phyloP scores from a whole-genome alignment of 2,329 filamentous ascomycete species.

The Fusarium tuaranense region DNA sequence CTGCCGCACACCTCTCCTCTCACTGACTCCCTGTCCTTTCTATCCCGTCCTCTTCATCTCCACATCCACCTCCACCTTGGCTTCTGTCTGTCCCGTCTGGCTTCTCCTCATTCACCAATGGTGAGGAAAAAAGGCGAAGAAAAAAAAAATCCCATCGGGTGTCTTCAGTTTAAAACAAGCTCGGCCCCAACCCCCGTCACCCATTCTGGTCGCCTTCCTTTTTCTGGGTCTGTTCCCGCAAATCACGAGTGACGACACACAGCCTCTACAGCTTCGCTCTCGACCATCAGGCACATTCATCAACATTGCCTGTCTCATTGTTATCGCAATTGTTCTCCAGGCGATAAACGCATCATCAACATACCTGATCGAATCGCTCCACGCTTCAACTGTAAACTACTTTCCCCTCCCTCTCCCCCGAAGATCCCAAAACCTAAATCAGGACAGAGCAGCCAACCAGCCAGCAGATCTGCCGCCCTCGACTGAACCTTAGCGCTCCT shows the following conservation, averaged over 20 bases:
- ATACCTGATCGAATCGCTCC: slow-evolving; percentile 23
- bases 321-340: slow-evolving; percentile 7
- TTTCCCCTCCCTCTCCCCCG: slow-evolving; percentile 28
- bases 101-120: slow-evolving; percentile 28
- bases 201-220: slow-evolving; percentile 29
- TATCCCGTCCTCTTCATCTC: slow-evolving; percentile 31
- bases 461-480: slow-evolving; percentile 37
- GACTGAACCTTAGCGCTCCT: slow-evolving; percentile 37
- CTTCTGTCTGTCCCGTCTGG: slow-evolving; percentile 27
- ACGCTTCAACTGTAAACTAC: slow-evolving; percentile 31
- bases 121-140: not conserved
- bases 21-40: not conserved
- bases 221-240: slow-evolving; percentile 26
- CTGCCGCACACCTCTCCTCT: not conserved
- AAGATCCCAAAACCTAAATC: slow-evolving; percentile 36
- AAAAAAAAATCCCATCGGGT: slow-evolving; percentile 17
- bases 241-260: slow-evolving; percentile 36
- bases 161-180: slow-evolving; percentile 38
- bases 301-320: slow-evolving; percentile 5
- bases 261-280: not conserved
- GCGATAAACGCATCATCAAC: slow-evolving; percentile 24
- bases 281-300: not conserved
- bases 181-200: slow-evolving; percentile 28
- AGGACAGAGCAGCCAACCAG: slow-evolving; percentile 33
- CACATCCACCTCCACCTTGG: slow-evolving; percentile 34